Conservation (phyloP, 441 rosid species). For the Gossypium gossypioides region DNA sequence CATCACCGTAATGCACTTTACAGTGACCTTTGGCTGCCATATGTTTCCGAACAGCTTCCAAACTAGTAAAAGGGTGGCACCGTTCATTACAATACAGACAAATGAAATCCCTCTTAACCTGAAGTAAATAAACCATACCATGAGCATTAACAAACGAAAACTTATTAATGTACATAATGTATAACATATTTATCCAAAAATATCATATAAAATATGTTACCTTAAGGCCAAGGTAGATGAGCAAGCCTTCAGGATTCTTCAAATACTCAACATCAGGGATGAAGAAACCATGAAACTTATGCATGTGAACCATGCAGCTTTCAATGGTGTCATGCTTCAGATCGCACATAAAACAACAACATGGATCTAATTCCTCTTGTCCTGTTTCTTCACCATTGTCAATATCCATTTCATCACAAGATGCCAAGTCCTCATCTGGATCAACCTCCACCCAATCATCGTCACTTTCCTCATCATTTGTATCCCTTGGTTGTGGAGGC, state of each 20-base stretch:
- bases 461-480: constrained; percentile 42
- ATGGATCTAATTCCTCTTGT: constrained; percentile 17
- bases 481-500: constrained; percentile 22
- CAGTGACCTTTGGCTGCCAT: constrained; percentile 90
- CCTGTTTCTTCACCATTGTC: constrained; percentile 31
- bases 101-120: constrained; percentile 76
- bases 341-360: constrained; percentile 88
- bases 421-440: constrained; percentile 50
- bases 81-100: constrained; percentile 82
- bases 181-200: not conserved
- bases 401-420: constrained; percentile 32
- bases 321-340: constrained; percentile 48
- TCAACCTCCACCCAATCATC: constrained; percentile 76
- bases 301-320: constrained; percentile 91
- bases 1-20: constrained; percentile 86
- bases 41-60: constrained; percentile 94
- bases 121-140: constrained; percentile 2
- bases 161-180: not conserved
- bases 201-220: constrained; percentile 20
- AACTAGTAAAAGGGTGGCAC: constrained; percentile 60
- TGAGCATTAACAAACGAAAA: not conserved
- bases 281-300: constrained; percentile 77
- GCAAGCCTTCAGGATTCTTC: constrained; percentile 77
- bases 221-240: constrained; percentile 74
- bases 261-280: constrained; percentile 84